Conservation (phyloP, 441 rosid genomes). For the Manihot esculenta region DNA sequence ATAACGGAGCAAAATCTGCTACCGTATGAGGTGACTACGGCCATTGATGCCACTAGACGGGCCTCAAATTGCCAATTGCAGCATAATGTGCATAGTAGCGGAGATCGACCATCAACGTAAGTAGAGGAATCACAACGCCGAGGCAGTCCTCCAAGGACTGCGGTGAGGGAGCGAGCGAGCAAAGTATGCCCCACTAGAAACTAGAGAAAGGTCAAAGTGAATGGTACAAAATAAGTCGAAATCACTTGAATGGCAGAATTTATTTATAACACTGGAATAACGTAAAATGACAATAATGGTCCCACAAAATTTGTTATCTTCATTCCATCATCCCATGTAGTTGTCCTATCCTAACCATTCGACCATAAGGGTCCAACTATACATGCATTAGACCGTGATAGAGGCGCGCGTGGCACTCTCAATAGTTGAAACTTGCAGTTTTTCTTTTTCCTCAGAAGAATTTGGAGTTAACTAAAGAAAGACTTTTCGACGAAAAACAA, state of each 20-base stretch:
- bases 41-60: constrained; percentile 89
- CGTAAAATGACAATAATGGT: too few relatives aligned
- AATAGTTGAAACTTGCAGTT: too few relatives aligned
- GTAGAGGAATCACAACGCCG: constrained; percentile 59
- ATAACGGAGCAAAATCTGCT: constrained; percentile 51
- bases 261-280: too few relatives aligned
- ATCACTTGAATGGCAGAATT: constrained; percentile 55
- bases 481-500: constrained; percentile 76
- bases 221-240: constrained; percentile 65
- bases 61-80: constrained; percentile 52
- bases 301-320: too few relatives aligned
- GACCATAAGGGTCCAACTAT: too few relatives aligned
- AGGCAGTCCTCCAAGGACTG: constrained; percentile 56
- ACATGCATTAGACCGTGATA: constrained; percentile 88
- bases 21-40: constrained; percentile 39
- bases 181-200: constrained; percentile 88
- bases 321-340: too few relatives aligned
- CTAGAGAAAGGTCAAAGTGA: constrained; percentile 81
- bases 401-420: constrained; percentile 75
- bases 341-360: too few relatives aligned
- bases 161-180: constrained; percentile 40
- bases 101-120: constrained; percentile 66
- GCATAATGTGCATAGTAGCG: constrained; percentile 48
- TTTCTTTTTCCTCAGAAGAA: too few relatives aligned
- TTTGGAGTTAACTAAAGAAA: constrained; percentile 67